Conservation (phyloP, 371 early-diverging fungal genomes). For the Vittaforma corneae region DNA sequence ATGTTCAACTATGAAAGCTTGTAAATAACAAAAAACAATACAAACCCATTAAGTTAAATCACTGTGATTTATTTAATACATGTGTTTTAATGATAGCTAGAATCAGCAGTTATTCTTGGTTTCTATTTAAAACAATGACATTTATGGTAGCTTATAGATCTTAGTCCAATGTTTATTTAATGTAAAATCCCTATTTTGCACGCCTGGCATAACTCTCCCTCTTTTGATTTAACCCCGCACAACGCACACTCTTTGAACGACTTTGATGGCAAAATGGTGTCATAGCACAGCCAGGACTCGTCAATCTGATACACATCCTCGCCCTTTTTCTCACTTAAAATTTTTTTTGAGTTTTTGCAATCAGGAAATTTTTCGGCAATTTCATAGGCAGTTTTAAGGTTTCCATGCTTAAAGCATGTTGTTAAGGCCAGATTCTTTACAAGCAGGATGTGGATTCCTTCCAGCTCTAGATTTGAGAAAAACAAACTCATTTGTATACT, state of each 20-base stretch:
- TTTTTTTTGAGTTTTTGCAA: conserved; percentile 12
- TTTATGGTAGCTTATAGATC: too few species aligned
- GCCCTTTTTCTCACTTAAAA: conserved; percentile 2
- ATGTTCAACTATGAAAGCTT: conserved; percentile 26
- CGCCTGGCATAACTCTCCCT: conserved; percentile 20
- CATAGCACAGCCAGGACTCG: conserved; percentile 21
- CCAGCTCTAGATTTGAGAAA: conserved; percentile 37
- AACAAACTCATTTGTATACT: conserved; percentile 41
- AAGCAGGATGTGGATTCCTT: conserved; percentile 28
- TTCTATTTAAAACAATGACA: too few species aligned
- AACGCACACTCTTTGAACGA: conserved; percentile 13
- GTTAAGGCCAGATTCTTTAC: conserved; percentile 23
- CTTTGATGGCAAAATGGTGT: conserved; percentile 1
- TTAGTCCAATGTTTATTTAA: conserved; percentile 4
- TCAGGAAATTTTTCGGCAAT: conserved; percentile 10
- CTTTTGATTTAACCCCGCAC: conserved; percentile 22
- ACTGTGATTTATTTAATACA: not conserved
- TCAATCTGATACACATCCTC: conserved; percentile 17
- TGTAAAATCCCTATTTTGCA: conserved; percentile 29
- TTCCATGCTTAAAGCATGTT: conserved; percentile 47
- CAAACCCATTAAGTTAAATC: not conserved
- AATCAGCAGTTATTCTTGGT: too few species aligned
- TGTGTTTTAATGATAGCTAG: too few species aligned
- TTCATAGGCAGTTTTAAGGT: conserved; percentile 42
- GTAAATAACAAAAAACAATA: conserved; percentile 3